Evolutionary conservation across 306 rosid species (phyloP), one percentile per base, ranked within the genome.

Genomic region (Prosopis cineraria): DNA sequence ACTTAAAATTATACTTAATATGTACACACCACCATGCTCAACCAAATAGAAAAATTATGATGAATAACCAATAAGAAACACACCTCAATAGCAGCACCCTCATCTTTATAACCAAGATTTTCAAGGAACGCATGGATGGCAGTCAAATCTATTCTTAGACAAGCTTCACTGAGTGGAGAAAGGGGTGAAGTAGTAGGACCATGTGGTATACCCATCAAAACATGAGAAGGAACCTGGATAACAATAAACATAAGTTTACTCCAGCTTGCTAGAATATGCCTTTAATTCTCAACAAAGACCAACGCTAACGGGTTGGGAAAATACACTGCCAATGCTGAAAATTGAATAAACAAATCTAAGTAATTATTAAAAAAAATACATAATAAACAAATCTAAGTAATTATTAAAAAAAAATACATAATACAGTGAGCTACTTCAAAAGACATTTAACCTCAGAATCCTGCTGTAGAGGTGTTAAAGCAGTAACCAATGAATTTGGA

Each of bases 41-140:
- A 34, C 7, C 10, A 37, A 47, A 70, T 45, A 47, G 9, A 70
- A 19, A 70, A 1, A 56, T 56, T 25, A 11, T 27, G 17, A 29
- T 7, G 58, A 36, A 36, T n/a, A 48, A 48, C 73, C 69, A 20
- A 75, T 10, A 44, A 56, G 65, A 88, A 80, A 82, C 84, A 36
- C 72, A 92, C 98, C 97, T 94, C 97, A 20, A 93, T 85, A 44
- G 96, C 92, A 56, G 93, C 78, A 37, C 97, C 98, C 84, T 92
- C 98, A 33, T 95, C 98, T 86, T 91, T 91, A 75, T 92, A 95
- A 69, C 95, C 96, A 70, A 84, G 71, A 76, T 88, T 88, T 81
- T 95, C 98, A 82, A 95, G 56, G 89, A 92, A 82, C 83, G 88
- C 98, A 36, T 95, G 97, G 72, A 95, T 73, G 65, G 94, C 89